Evolutionary conservation across 129 eudicot species (phyloP), one percentile per base, ranked within the genome.

Genomic region (Cynara cardunculus): DNA sequence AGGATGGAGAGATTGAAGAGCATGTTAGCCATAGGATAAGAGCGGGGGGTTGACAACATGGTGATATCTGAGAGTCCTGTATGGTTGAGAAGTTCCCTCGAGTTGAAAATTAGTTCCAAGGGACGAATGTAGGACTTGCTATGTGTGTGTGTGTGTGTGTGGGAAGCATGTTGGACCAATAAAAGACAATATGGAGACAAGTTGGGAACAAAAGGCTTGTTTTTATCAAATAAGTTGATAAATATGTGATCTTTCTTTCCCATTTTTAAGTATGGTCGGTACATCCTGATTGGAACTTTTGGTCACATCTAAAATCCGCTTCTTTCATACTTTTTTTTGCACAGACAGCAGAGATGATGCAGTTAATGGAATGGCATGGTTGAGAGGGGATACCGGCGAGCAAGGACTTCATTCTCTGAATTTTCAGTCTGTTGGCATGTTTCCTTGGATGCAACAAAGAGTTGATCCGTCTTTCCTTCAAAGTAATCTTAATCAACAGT

Each of bases 361-460:
- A 8, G 78, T 88, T 22, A 92, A 94, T 61, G 88, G 96, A 72
- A 88, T 95, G 91, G 59, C 91, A 44, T 95, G 99, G 97, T 75
- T 92, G 79, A 90, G 99, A 87, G 97, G 96, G 4, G 97, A 92
- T 77, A 79, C 88, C 18, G 89, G 91, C 35, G 99, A 95, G 44
- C 94, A 84, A 62, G 96, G 93, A 28, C 87, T 90, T 25, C 87
- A 89, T 12, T 82, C 96, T 37, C 68, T 92, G 70, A 92, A 89
- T 80, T 88, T 92, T 78, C 97, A 87, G 75, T 85, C 96, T 11
- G 85, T 76, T 61, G 93, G 99, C 71, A 86, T 92, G 96, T 79
- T 87, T 14, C 99, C 99, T 3, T 92, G 96, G 97, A 90, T 90
- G 97, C 99, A 95, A 85, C 94, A 93, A 81, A 88, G 99, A 70